Evolutionary conservation across 2,329 filamentous ascomycete genomes (phyloP).

Genomic region (Fusarium sororula): DNA sequence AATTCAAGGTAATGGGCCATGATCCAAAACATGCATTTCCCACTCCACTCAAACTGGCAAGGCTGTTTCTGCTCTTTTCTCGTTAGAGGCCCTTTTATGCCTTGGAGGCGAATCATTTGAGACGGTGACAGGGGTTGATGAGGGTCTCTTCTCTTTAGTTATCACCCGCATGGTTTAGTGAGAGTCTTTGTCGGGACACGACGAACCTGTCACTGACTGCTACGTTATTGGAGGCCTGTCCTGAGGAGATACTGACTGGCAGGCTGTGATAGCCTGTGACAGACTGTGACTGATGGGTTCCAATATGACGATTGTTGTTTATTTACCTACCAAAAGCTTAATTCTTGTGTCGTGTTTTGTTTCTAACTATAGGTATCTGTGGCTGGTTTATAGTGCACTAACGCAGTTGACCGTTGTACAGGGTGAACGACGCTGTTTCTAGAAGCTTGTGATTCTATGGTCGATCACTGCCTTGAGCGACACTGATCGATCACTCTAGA

Average conservation of each 20-base stretch:
- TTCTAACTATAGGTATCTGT: background rate
- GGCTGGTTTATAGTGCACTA: conserved; percentile 1
- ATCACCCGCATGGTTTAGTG: conserved; percentile 20
- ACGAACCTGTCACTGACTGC: background rate
- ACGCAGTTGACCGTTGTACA: conserved; percentile 10
- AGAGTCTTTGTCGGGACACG: background rate
- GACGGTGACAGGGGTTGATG: conserved; percentile 18
- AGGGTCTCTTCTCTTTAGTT: background rate
- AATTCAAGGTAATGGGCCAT: conserved; percentile 24
- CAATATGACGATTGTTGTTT: conserved; percentile 8
- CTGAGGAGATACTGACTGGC: background rate
- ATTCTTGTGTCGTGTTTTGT: background rate
- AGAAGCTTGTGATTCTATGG: conserved; percentile 17
- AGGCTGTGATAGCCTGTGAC: background rate
- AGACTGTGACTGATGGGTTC: background rate
- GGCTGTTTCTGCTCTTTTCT: conserved; percentile 25
- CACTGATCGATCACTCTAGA: background rate
- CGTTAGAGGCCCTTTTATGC: conserved; percentile 13
- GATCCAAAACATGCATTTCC: conserved; percentile 22
- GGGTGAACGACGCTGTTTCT: conserved; percentile 3
- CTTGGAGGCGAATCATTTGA: conserved; percentile 28
- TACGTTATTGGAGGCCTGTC: conserved; percentile 5
- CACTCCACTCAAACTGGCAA: conserved; percentile 11
- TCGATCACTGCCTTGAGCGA: background rate
- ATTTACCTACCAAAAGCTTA: conserved; percentile 6